These are phyloP conservation scores for Aschersonia sp. DNA, from an alignment of 2,329 filamentous ascomycete genomes.

Conservation along the genomic window DNA sequence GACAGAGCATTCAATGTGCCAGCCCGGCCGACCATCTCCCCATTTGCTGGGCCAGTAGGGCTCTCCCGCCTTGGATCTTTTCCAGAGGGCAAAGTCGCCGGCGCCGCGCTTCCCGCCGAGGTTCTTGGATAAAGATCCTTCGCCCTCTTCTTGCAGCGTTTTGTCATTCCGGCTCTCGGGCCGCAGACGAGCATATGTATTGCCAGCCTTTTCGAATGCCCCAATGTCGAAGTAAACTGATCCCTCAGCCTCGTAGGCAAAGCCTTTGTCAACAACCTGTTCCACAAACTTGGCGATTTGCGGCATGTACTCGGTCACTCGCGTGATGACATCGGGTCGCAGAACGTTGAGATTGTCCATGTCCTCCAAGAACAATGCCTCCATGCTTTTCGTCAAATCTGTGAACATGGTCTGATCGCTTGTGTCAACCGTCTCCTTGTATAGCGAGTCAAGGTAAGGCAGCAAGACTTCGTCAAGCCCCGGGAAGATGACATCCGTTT, in stretches of 20 bases:
- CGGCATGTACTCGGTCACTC: conserved; percentile 85
- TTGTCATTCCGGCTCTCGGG: conserved; percentile 79
- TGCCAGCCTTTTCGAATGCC: conserved; percentile 71
- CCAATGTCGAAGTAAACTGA: conserved; percentile 91
- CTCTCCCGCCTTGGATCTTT: conserved; percentile 81
- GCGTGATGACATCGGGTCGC: conserved; percentile 65
- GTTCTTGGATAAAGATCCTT: conserved; percentile 60
- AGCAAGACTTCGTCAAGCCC: conserved; percentile 55
- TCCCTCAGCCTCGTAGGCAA: conserved; percentile 68
- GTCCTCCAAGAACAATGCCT: conserved; percentile 76
- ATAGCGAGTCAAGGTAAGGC: conserved; percentile 64
- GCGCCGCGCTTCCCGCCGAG: conserved; percentile 55
- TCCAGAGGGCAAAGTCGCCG: conserved; percentile 89
- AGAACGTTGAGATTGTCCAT: conserved; percentile 79
- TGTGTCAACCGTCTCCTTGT: conserved; percentile 47
- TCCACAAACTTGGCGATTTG: conserved; percentile 80
- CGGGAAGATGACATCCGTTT: conserved; percentile 33
- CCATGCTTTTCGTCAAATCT: conserved; percentile 71
- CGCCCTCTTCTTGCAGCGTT: conserved; percentile 73
- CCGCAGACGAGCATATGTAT: conserved; percentile 72
- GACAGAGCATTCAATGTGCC: conserved; percentile 95
- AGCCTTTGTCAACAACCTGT: conserved; percentile 70
- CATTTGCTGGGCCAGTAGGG: conserved; percentile 81
- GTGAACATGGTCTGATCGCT: conserved; percentile 65
- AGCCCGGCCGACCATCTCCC: conserved; percentile 79